phyloP scores from a whole-genome alignment of 768 basidiomycete species.

The Calocera cornea region DNA sequence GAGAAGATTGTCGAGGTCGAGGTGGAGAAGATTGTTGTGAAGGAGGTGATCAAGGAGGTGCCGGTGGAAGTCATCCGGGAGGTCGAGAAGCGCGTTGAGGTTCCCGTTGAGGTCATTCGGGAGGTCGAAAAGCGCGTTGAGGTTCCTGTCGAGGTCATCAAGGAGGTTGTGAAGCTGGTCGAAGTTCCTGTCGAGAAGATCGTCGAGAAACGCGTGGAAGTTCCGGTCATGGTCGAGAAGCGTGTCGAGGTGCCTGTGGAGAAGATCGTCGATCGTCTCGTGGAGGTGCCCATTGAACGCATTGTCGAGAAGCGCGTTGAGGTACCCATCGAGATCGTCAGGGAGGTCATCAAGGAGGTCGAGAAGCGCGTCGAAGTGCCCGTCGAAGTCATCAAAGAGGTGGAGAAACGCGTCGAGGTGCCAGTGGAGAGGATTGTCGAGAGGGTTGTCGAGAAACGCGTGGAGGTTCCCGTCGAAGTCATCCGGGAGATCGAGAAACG shows the following conservation, averaged over 20 bases:
- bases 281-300: constrained; percentile 14
- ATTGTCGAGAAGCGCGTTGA: constrained; percentile 13
- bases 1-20: constrained; percentile 19
- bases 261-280: constrained; percentile 13
- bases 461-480: constrained; percentile 13
- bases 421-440: constrained; percentile 20
- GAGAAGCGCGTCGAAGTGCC: constrained; percentile 16
- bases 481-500: constrained; percentile 16
- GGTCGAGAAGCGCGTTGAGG: constrained; percentile 18
- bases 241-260: constrained; percentile 18
- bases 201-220: constrained; percentile 19
- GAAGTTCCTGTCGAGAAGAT: constrained; percentile 19
- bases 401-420: constrained; percentile 17
- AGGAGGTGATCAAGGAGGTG: constrained; percentile 19
- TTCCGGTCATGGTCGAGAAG: constrained; percentile 15
- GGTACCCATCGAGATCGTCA: constrained; percentile 10
- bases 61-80: constrained; percentile 14
- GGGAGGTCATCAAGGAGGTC: constrained; percentile 17
- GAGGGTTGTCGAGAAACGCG: constrained; percentile 15
- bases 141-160: constrained; percentile 18
- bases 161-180: constrained; percentile 14
- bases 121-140: constrained; percentile 13
- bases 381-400: constrained; percentile 6
- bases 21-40: constrained; percentile 19
- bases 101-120: constrained; percentile 9